phyloP scores from a whole-genome alignment of 345 rosid genomes.

The Melastoma malabathricum region DNA sequence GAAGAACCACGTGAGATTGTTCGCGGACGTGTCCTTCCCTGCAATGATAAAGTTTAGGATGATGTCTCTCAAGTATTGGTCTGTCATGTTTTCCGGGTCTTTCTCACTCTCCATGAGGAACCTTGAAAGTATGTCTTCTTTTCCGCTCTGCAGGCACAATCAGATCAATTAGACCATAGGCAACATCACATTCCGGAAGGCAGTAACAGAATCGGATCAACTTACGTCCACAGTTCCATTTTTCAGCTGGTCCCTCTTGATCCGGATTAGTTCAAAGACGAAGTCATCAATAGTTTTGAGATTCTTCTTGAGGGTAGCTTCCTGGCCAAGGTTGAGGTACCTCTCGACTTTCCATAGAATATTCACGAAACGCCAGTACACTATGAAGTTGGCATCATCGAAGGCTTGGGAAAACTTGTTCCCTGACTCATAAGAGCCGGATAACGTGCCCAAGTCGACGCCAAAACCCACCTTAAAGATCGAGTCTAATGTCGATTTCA shows the following conservation, averaged over 20 bases:
- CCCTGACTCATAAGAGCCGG: conserved; percentile 15
- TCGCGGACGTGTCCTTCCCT: conserved; percentile 26
- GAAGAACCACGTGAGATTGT: conserved; percentile 30
- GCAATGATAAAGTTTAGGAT: conserved; percentile 32
- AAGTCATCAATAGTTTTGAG: conserved; percentile 21
- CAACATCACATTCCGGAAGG: not conserved
- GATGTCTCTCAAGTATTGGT: conserved; percentile 27
- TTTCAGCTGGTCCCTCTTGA: conserved; percentile 21
- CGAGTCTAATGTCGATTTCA: conserved; percentile 25
- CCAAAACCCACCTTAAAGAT: conserved; percentile 35
- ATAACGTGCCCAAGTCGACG: conserved; percentile 19
- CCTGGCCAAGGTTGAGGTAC: conserved; percentile 24
- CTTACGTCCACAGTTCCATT: conserved; percentile 13
- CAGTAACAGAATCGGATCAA: not conserved
- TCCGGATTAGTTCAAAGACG: conserved; percentile 17
- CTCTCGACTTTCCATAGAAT: conserved; percentile 21
- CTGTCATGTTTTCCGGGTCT: conserved; percentile 25
- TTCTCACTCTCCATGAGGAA: conserved; percentile 31
- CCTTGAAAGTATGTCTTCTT: conserved; percentile 29
- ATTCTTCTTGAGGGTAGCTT: conserved; percentile 25
- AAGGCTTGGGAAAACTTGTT: conserved; percentile 21
- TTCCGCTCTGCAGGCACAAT: conserved; percentile 12
- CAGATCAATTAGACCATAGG: not conserved
- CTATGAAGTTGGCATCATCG: conserved; percentile 23
- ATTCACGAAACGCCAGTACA: conserved; percentile 23